A percentile compares a stretch with the other conserved stretches of the same genome.
Conservation (phyloP, 2,329 filamentous ascomycete species). For the Verticillium isaacii region DNA sequence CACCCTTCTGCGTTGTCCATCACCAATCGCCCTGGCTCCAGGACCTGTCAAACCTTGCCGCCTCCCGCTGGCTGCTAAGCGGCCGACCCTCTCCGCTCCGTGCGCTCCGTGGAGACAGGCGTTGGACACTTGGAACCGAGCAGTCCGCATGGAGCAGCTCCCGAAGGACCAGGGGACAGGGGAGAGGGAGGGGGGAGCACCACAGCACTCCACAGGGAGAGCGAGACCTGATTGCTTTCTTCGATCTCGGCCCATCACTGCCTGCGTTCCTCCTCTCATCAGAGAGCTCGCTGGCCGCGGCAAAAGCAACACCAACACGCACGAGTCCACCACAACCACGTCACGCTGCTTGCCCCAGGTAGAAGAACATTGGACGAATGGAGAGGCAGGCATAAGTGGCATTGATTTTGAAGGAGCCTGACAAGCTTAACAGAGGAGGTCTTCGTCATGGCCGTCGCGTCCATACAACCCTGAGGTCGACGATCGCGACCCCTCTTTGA, state of each 20-base stretch:
- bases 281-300: not conserved
- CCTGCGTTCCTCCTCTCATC: not conserved
- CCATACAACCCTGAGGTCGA: not conserved
- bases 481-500: not conserved
- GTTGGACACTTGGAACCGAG: not conserved
- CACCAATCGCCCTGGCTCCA: constrained; percentile 1
- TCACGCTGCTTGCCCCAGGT: not conserved
- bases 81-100: not conserved
- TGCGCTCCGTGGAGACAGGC: not conserved
- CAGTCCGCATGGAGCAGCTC: not conserved
- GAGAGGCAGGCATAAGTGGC: not conserved
- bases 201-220: not conserved
- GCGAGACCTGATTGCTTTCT: not conserved
- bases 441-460: not conserved
- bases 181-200: not conserved
- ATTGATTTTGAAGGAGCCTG: not conserved
- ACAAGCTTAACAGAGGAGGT: not conserved
- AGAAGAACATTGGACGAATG: not conserved
- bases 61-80: not conserved
- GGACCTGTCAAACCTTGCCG: constrained; percentile 3
- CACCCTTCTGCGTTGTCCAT: not conserved
- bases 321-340: not conserved
- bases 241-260: not conserved
- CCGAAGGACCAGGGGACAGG: not conserved
- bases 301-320: not conserved